A percentile compares a stretch with the other conserved stretches of the same genome.
phyloP scores from a whole-genome alignment of 2,329 filamentous ascomycete genomes.

The Aspergillus viridinutans region DNA sequence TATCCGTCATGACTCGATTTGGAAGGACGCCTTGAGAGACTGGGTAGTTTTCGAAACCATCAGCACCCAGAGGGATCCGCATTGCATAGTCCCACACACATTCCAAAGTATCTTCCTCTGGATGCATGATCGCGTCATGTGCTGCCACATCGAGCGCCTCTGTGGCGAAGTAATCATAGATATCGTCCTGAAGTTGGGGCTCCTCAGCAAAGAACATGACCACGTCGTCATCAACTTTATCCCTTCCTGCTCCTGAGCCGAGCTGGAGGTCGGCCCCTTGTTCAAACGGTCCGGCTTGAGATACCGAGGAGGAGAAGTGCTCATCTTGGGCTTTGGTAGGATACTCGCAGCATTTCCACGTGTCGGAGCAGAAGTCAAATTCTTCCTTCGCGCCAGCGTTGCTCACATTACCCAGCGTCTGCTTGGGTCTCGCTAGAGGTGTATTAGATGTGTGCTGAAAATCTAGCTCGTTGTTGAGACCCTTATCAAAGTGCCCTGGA shows the following conservation, averaged over 20 bases:
- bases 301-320: not conserved
- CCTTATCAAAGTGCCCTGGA: not conserved
- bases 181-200: not conserved
- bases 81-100: not conserved
- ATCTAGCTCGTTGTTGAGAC: not conserved
- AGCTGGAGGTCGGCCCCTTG: not conserved
- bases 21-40: not conserved
- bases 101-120: not conserved
- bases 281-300: not conserved
- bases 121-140: conserved; percentile 10
- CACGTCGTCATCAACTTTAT: not conserved
- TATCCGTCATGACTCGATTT: not conserved
- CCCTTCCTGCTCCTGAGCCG: not conserved
- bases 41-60: not conserved
- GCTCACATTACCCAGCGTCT: not conserved
- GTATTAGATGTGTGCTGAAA: not conserved
- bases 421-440: not conserved
- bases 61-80: not conserved
- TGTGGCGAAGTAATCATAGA: not conserved
- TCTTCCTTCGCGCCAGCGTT: not conserved
- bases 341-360: not conserved
- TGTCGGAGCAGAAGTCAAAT: not conserved
- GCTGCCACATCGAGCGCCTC: conserved; percentile 10
- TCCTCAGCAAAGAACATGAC: not conserved
- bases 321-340: not conserved